Percentiles rank a stretch among this genome's conserved stretches.
Evolutionary conservation across 148 eudicot species (phyloP).

Genomic region (Rhododendron molle): DNA sequence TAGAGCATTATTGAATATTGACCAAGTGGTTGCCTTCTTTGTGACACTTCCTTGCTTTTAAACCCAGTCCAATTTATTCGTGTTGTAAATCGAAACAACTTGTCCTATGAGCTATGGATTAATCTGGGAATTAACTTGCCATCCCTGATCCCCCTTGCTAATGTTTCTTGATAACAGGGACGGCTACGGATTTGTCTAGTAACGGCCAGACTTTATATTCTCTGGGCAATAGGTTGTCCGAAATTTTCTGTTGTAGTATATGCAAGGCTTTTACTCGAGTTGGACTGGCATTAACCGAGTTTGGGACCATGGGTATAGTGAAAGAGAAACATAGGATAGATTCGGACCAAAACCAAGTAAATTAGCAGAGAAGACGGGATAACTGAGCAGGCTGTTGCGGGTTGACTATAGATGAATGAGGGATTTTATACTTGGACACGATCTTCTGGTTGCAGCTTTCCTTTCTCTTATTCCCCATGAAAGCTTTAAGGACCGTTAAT

Average conservation of each 20-base stretch:
- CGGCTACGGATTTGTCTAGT: too few species aligned
- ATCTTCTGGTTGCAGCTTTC: background rate
- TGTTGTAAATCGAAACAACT: background rate
- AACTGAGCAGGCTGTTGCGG: too few species aligned
- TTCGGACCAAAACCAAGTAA: background rate
- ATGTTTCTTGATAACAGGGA: too few species aligned
- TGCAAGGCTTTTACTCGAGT: background rate
- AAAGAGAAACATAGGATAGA: background rate
- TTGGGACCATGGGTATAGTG: background rate
- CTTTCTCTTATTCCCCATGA: background rate
- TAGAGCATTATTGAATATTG: background rate
- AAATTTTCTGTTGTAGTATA: too few species aligned
- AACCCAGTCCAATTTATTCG: background rate
- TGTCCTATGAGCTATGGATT: background rate
- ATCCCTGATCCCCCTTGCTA: too few species aligned
- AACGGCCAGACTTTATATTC: background rate
- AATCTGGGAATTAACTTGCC: background rate
- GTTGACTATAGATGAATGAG: background rate
- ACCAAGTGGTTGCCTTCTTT: background rate
- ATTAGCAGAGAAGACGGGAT: background rate
- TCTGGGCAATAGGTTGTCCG: too few species aligned
- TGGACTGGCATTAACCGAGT: background rate
- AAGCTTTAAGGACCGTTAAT: too few species aligned
- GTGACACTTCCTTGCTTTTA: background rate
- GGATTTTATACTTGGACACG: background rate